Conservation (phyloP, 1,284 basidiomycete species). For the Ceratobasidium theobromae region DNA sequence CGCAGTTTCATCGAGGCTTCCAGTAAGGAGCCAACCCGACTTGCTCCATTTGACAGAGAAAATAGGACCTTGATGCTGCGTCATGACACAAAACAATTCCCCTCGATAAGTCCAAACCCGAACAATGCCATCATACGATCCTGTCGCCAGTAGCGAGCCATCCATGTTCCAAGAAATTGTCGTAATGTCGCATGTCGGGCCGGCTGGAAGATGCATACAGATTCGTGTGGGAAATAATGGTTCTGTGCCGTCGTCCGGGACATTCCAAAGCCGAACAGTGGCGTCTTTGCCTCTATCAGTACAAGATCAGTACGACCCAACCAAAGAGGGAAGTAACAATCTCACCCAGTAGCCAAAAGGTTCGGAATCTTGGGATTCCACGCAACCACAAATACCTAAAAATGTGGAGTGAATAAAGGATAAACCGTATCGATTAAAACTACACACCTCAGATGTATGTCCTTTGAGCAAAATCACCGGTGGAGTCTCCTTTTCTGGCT, state of each 20-base stretch:
- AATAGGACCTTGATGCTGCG: constrained; percentile 63
- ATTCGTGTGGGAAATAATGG: constrained; percentile 47
- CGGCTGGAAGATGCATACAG: constrained; percentile 52
- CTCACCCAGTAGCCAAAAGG: constrained; percentile 72
- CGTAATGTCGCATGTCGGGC: constrained; percentile 61
- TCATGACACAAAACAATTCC: constrained; percentile 45
- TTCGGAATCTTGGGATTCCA: constrained; percentile 71
- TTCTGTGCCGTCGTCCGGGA: constrained; percentile 50
- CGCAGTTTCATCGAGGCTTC: constrained; percentile 70
- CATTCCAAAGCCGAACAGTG: constrained; percentile 71
- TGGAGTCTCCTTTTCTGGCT: constrained; percentile 17
- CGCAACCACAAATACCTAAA: constrained; percentile 74
- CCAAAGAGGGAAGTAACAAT: constrained; percentile 13
- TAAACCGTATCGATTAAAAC: neutral
- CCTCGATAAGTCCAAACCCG: constrained; percentile 62
- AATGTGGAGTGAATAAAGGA: neutral
- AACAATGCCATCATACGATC: constrained; percentile 69
- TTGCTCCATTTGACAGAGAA: constrained; percentile 73
- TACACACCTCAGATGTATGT: constrained; percentile 32
- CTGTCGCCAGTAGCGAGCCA: constrained; percentile 70
- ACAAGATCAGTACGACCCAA: neutral
- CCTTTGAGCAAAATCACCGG: constrained; percentile 33
- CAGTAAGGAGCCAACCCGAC: constrained; percentile 68
- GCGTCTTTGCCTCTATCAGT: constrained; percentile 67
- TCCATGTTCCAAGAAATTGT: constrained; percentile 71